Percentiles rank a stretch among this genome's conserved stretches.
Evolutionary conservation across 208 protist genomes (phyloP).

Genomic region (Kentomonas sorsogonicus): DNA sequence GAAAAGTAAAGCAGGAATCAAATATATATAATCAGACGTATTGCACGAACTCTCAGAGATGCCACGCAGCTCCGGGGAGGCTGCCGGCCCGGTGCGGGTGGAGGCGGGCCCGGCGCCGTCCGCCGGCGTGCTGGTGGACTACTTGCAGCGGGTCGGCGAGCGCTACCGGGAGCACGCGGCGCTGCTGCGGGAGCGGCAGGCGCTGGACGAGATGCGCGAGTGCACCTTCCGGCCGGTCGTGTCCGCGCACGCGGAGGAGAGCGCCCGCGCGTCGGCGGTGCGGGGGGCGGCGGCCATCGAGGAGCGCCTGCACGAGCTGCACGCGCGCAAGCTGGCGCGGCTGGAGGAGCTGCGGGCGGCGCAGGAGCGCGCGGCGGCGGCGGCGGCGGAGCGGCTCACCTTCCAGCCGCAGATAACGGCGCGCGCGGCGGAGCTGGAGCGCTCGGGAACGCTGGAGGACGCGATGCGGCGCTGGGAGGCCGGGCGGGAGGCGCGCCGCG

Average conservation of each 20-base stretch:
- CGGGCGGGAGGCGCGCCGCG: constrained; percentile 29
- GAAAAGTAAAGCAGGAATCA: neutral
- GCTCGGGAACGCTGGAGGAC: constrained; percentile 17
- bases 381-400: constrained; percentile 15
- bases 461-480: constrained; percentile 29
- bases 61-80: too few relatives aligned
- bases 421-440: constrained; percentile 19
- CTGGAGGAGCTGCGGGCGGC: constrained; percentile 25
- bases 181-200: constrained; percentile 46
- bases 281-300: constrained; percentile 42
- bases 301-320: constrained; percentile 51
- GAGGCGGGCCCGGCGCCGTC: too few relatives aligned
- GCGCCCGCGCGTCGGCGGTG: constrained; percentile 20
- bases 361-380: constrained; percentile 16
- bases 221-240: constrained; percentile 51
- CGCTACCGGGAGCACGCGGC: constrained; percentile 59
- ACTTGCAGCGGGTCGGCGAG: constrained; percentile 48
- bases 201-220: constrained; percentile 29
- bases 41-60: too few relatives aligned
- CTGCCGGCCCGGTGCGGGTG: too few relatives aligned
- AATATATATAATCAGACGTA: neutral
- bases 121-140: constrained; percentile 61
- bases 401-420: constrained; percentile 37
- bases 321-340: constrained; percentile 26
- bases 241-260: constrained; percentile 32